Base-by-base conservation (phyloP, 495 filamentous ascomycete genomes). In the Stereocaulon alpinum region DNA sequence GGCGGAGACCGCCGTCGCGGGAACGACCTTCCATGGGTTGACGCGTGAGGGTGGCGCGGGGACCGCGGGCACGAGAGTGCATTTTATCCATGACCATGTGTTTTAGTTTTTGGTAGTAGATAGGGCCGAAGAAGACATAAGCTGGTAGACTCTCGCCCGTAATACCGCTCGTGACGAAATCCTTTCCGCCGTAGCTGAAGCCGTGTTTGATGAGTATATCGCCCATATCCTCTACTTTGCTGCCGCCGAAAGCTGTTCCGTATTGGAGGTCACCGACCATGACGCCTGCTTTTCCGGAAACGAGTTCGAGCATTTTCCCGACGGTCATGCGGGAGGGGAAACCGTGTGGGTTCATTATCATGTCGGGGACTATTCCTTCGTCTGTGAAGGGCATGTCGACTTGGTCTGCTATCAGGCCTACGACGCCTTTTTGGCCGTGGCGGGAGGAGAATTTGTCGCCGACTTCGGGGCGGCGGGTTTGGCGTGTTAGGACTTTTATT, bases 1-100 rank as follows among this genome's bases (percentile, higher is more conserved):
- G 79, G 69, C 93, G 85, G 17, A 99, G 77, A 69, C 93, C 93
- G 69, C 93, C 93, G 61, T 92, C 88, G 30, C 91, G 80, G 22
- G 90, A 93, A 63, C 93, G 84, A 77, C 93, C 93, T 73, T 99
- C 93, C 0, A 92, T 97, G 10, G 93, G 93, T 73, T 99, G 93
- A 29, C 93, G 87, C 4, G 93, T 99, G 6, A 99, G 80, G 54
- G 92, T 89, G 11, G 91, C 91, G 20, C 86, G 83, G 2, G 94
- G 93, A 4, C 93, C 93, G 47, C 88, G 85, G 11, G 91, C 82
- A 56, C 93, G 90, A 10, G 90, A 89, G 73, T 99, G 93, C 92
- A 99, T 96, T 79, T 99, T 99, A 67, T 99, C 93, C 70, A 95
- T 89, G 34, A 99, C 93, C 93, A 99, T 99, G 82, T 99, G 93